phyloP scores from a whole-genome alignment of 768 basidiomycete genomes.

The Pulveroboletus sp. region DNA sequence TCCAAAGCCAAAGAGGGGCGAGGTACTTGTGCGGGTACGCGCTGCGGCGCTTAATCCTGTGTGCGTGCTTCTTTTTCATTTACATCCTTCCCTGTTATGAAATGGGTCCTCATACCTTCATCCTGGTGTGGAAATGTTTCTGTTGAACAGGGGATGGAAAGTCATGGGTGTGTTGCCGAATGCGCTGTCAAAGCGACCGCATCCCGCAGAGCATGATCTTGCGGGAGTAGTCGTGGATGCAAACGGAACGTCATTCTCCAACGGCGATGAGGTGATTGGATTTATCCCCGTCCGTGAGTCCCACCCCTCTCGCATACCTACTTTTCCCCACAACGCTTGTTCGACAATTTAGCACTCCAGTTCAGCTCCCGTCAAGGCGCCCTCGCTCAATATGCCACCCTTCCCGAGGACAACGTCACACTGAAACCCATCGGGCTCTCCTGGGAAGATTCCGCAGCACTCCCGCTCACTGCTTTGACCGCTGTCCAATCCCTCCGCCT shows the following conservation, averaged over 20 bases:
- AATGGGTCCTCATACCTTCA: neutral
- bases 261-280: constrained; percentile 66
- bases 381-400: constrained; percentile 51
- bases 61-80: constrained; percentile 33
- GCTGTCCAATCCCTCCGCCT: constrained; percentile 54
- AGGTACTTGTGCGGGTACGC: constrained; percentile 49
- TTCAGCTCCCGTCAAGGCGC: constrained; percentile 47
- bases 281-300: constrained; percentile 39
- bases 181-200: constrained; percentile 44
- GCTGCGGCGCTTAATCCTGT: constrained; percentile 67
- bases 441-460: constrained; percentile 55
- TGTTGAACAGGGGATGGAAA: constrained; percentile 52
- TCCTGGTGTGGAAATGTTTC: neutral
- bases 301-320: no score
- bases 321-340: neutral
- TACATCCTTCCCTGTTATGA: neutral
- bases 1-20: constrained; percentile 34
- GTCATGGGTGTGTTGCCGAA: constrained; percentile 47
- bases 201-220: constrained; percentile 58
- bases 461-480: constrained; percentile 56
- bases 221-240: constrained; percentile 57
- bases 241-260: constrained; percentile 47
- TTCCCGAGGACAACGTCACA: constrained; percentile 30
- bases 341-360: constrained; percentile 19
- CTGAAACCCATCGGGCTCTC: constrained; percentile 45